phyloP scores from a whole-genome alignment of 106 monocot genomes.

The Hemerocallis citrina region DNA sequence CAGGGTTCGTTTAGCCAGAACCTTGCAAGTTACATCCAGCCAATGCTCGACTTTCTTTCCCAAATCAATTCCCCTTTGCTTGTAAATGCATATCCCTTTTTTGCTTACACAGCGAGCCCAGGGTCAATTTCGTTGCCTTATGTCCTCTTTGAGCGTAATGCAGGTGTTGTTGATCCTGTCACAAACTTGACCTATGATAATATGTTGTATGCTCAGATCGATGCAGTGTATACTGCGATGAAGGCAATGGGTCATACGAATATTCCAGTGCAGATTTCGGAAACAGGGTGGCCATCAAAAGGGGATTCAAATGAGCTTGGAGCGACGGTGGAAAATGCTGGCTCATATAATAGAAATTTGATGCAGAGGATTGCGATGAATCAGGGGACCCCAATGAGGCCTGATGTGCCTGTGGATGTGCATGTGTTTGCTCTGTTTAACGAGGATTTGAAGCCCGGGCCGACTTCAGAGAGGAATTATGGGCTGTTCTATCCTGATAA shows the following conservation, averaged over 20 bases:
- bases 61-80: conserved; percentile 50
- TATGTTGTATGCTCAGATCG: conserved; percentile 71
- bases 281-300: conserved; percentile 72
- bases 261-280: conserved; percentile 35
- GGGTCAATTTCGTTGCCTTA: conserved; percentile 30
- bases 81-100: conserved; percentile 66
- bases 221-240: conserved; percentile 51
- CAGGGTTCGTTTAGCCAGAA: conserved; percentile 34
- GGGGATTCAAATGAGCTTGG: conserved; percentile 56
- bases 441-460: conserved; percentile 50
- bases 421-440: conserved; percentile 64
- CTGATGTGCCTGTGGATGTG: conserved; percentile 38
- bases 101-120: conserved; percentile 54
- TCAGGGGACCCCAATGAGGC: conserved; percentile 57
- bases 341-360: conserved; percentile 47
- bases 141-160: conserved; percentile 45
- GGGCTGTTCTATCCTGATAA: conserved; percentile 53
- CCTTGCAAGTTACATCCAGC: conserved; percentile 40
- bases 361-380: conserved; percentile 35
- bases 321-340: conserved; percentile 47
- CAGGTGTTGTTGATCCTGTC: conserved; percentile 33
- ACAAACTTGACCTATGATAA: conserved; percentile 60
- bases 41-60: conserved; percentile 37
- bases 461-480: conserved; percentile 64
- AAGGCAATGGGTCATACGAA: conserved; percentile 33